Conservation (phyloP, 768 basidiomycete genomes). For the Suillus weaverae region DNA sequence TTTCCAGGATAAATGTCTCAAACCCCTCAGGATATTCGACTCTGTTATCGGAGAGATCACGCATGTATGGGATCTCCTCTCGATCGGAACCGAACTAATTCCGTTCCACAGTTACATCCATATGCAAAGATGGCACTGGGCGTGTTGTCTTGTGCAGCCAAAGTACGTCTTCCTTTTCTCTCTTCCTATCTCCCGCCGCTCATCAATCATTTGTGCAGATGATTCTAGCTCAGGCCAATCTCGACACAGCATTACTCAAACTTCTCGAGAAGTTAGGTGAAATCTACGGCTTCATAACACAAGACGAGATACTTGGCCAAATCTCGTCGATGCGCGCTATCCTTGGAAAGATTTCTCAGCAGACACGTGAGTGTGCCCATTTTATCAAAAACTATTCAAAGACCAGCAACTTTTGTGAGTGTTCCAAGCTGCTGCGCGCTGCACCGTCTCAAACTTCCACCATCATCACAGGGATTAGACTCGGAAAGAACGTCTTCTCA, state of each 20-base stretch:
- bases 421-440: background rate
- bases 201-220: background rate
- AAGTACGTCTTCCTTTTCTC: background rate
- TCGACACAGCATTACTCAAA: background rate
- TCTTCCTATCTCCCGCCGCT: background rate
- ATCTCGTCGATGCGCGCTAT: background rate
- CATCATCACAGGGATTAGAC: background rate
- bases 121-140: conserved; percentile 8
- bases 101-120: conserved; percentile 2
- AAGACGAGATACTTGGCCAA: background rate
- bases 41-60: background rate
- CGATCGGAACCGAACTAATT: background rate
- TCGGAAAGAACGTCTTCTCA: background rate
- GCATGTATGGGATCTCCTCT: background rate
- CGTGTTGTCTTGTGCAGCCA: background rate
- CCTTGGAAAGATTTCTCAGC: conserved; percentile 7
- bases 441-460: background rate
- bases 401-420: conserved; percentile 23
- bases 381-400: conserved; percentile 28
- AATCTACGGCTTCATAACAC: background rate
- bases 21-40: background rate
- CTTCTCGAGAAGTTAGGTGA: background rate
- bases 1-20: background rate
- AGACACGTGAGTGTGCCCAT: conserved; percentile 26
- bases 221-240: conserved; percentile 6